Evolutionary conservation across 228 moss, liverwort and hornwort genomes (phyloP).

Genomic region (Sphagnum magellanicum): DNA sequence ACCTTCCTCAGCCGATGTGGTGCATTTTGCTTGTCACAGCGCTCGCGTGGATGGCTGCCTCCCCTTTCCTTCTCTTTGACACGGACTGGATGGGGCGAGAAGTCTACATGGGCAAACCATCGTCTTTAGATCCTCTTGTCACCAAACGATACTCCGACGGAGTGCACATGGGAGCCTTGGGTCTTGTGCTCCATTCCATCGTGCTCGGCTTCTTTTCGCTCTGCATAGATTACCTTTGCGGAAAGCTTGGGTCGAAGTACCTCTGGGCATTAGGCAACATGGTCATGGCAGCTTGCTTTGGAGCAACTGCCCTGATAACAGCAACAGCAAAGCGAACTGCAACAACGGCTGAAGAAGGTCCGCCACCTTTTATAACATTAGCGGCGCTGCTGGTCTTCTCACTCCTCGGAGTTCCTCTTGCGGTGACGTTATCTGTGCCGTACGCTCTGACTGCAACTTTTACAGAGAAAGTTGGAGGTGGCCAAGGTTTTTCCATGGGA

Average conservation of each 20-base stretch:
- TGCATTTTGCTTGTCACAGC: conserved; percentile 66
- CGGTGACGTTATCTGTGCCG: conserved; percentile 84
- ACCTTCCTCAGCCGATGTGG: conserved; percentile 84
- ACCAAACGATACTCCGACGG: conserved; percentile 55
- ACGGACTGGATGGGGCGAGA: conserved; percentile 96
- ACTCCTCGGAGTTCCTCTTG: conserved; percentile 64
- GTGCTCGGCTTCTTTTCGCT: conserved; percentile 70
- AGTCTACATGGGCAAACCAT: conserved; percentile 65
- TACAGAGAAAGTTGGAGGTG: conserved; percentile 82
- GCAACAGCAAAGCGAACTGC: conserved; percentile 17
- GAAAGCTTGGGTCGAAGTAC: conserved; percentile 68
- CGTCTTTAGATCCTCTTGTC: not conserved
- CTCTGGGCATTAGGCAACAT: conserved; percentile 71
- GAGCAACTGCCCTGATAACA: conserved; percentile 55
- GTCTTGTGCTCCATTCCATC: conserved; percentile 76
- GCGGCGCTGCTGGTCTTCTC: conserved; percentile 62
- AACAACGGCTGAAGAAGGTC: conserved; percentile 5
- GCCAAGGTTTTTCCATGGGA: conserved; percentile 68
- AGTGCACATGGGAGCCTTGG: conserved; percentile 80
- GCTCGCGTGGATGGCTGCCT: conserved; percentile 73
- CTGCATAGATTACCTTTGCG: conserved; percentile 58
- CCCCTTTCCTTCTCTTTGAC: conserved; percentile 78
- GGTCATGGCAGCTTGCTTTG: conserved; percentile 63
- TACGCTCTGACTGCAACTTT: conserved; percentile 77
- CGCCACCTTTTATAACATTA: conserved; percentile 30